phyloP scores from a whole-genome alignment of 2,329 filamentous ascomycete species.

The Fusarium armeniacum region DNA sequence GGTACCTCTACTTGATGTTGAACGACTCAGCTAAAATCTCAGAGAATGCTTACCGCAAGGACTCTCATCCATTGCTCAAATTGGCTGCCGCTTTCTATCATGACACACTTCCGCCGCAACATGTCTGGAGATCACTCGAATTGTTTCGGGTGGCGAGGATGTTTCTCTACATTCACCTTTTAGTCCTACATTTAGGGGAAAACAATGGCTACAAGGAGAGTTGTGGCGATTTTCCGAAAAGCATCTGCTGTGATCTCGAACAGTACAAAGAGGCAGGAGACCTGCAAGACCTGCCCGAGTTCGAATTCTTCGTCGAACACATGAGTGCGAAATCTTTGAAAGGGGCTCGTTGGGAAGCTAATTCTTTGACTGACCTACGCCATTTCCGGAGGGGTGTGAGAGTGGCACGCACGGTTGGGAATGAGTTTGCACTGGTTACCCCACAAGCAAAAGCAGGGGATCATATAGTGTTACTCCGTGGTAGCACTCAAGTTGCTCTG shows the following conservation, averaged over 20 bases:
- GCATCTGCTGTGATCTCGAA: background rate
- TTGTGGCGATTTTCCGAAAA: accelerated
- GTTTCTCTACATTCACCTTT: background rate
- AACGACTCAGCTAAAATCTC: accelerated
- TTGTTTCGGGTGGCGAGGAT: background rate
- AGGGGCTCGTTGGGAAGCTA: accelerated
- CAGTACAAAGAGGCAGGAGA: accelerated
- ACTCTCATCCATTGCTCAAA: background rate
- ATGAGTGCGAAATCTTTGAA: too few relatives aligned
- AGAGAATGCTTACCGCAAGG: background rate
- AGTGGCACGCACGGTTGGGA: too few relatives aligned
- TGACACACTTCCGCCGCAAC: background rate
- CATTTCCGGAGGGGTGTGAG: too few relatives aligned
- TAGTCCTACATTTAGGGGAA: background rate
- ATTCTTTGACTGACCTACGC: too few relatives aligned
- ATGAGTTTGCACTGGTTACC: too few relatives aligned
- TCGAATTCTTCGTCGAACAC: too few relatives aligned
- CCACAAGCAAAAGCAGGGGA: too few relatives aligned
- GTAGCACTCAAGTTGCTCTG: accelerated
- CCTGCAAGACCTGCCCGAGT: background rate
- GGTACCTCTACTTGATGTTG: background rate
- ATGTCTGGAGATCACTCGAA: background rate
- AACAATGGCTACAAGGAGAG: background rate
- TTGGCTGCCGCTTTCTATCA: background rate
- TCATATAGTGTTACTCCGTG: accelerated